phyloP scores from a whole-genome alignment of 1,284 basidiomycete species.

The Sutorius eximius region DNA sequence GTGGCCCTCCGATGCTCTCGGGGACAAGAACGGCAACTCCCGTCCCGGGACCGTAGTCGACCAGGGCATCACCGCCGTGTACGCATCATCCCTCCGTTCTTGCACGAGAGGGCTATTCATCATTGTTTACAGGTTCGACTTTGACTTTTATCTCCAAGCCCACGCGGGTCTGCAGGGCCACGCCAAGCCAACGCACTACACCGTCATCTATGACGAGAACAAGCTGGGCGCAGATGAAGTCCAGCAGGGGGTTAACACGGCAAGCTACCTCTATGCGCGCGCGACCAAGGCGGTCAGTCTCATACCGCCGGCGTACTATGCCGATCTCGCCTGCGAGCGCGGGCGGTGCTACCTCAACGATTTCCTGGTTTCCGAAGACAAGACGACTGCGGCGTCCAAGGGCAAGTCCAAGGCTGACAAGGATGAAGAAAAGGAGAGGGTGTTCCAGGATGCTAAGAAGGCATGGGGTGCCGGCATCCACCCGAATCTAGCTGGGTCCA shows the following conservation, averaged over 20 bases:
- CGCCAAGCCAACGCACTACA: slow-evolving; percentile 69
- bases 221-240: slow-evolving; percentile 61
- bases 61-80: slow-evolving; percentile 68
- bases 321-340: slow-evolving; percentile 76
- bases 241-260: slow-evolving; percentile 64
- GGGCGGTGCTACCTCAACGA: slow-evolving; percentile 65
- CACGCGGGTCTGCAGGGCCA: slow-evolving; percentile 47
- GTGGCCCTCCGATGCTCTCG: slow-evolving; percentile 51
- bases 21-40: slow-evolving; percentile 68
- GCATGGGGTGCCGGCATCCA: slow-evolving; percentile 69
- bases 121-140: slow-evolving; percentile 50
- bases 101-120: background rate
- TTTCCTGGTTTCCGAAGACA: slow-evolving; percentile 52
- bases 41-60: slow-evolving; percentile 75
- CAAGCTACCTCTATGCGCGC: slow-evolving; percentile 69
- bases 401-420: slow-evolving; percentile 30
- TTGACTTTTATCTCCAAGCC: slow-evolving; percentile 79
- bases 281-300: slow-evolving; percentile 78
- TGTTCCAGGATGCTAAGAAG: slow-evolving; percentile 51
- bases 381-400: slow-evolving; percentile 35
- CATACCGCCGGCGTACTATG: slow-evolving; percentile 74
- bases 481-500: slow-evolving; percentile 51
- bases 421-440: slow-evolving; percentile 40
- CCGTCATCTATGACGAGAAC: slow-evolving; percentile 73
- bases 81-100: slow-evolving; percentile 21